Base-by-base conservation (phyloP, 768 basidiomycete genomes). In the Neoboletus magnificus region DNA sequence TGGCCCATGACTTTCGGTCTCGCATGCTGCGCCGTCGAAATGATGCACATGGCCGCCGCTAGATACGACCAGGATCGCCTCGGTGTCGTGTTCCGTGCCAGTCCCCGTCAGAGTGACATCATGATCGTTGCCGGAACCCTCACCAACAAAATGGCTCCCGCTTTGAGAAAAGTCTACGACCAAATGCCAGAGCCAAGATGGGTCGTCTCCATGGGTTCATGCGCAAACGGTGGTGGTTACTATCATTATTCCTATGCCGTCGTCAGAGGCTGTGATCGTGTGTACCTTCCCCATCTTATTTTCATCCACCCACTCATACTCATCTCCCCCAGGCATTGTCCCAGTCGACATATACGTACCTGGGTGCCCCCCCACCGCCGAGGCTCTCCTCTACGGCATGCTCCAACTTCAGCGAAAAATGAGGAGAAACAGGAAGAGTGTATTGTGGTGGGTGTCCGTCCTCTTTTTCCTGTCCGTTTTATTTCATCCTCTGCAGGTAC, bases 141-240 rank as follows among this genome's bases (percentile, higher is more conserved):
- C 65, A 99, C 97, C 58, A 99, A 99, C 79, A 98, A 99, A 78
- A 99, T 99, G 97, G 97, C 95, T 5, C 97, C 97, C 40, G 96
- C 97, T 9, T 71, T 99, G 69, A 83, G 97, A 66, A 98, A 94
- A 73, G 95, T 94, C 52, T 94, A 94, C 66, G 93, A 95, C 73
- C 93, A 99, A 73, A 98, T 98, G 96, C 97, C 97, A 32, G 94
- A 98, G 67, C 97, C 97, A 85, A 90, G 96, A 67, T 99, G 97
- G 97, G 97, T 99, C 55, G 90, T 99, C 68, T 98, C 96, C 25
- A 98, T 99, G 97, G 97, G 97, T 44, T 98, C 96, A 5, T 99
- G 97, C 73, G 97, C 97, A 18, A 98, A 98, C 71, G 97, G 97
- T 30, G 93, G 94, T 53, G 94, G 93, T 16, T 95, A 94, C 77